Base-by-base conservation (phyloP, 441 rosid species). In the Omphalea diandra region DNA sequence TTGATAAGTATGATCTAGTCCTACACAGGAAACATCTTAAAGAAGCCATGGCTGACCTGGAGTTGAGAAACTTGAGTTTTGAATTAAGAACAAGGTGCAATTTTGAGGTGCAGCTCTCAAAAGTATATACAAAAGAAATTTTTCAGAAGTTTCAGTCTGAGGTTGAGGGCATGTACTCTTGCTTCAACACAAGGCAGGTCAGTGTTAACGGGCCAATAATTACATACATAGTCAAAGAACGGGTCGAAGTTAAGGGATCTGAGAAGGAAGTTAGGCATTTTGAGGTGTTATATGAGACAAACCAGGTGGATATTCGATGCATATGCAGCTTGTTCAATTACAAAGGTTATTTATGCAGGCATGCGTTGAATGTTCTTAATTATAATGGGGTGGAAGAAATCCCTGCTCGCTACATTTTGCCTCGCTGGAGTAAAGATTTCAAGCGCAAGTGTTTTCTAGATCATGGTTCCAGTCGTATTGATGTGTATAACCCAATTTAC, bases 301-400 rank as follows among this genome's bases (percentile, higher is more conserved):
- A 65, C 71, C 82, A 76, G 58, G 79, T 71, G 44, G 84, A 81
- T 71, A 83, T 83, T 47, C 72, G 85, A 78, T 85, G 87, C 73
- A 85, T 83, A 32, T 85, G 89, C 76, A 76, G 87, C 67, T 76
- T 85, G 79, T 78, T 85, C 79, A 81, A 81, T 72, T 83, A 79
- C 77, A 85, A 78, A 75, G 89, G 89, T 24, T 83, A 79, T 52
- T 44, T 85, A 47, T 85, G 89, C 77, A 75, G 87, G 76, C 89
- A 85, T 63, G 89, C 87, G 3, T 52, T 83, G 72, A 83, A 76
- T 73, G 89, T 85, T 52, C 89, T 81, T n/a, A 81, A 81, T 53
- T 80, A 85, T 41, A 81, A 80, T 41, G 85, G 82, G 31, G 70
- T 85, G 32, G 82, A 85, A 76, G 85, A 83, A 57, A 80, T 85